A percentile compares a stretch with the other conserved stretches of the same genome.
phyloP scores from a whole-genome alignment of 2,329 filamentous ascomycete species.

The Bipolaris cookei region DNA sequence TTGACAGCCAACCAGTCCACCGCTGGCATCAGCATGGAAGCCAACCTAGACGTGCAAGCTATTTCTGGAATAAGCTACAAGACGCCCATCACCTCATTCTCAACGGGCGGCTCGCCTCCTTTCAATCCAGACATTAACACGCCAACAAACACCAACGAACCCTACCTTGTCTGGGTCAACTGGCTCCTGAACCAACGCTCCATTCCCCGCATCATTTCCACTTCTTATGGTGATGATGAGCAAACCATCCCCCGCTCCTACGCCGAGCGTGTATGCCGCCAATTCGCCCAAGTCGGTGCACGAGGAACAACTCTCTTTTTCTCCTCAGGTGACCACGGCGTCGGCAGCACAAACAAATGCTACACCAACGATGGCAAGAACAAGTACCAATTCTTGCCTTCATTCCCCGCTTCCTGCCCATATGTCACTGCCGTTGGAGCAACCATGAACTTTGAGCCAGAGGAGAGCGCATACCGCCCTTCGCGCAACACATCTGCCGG shows the following conservation, averaged over 20 bases:
- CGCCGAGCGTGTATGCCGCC: slow-evolving; percentile 65
- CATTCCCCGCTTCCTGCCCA: slow-evolving; percentile 71
- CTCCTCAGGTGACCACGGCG: slow-evolving; percentile 66
- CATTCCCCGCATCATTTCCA: slow-evolving; percentile 68
- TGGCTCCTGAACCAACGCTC: slow-evolving; percentile 63
- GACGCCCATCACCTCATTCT: slow-evolving; percentile 64
- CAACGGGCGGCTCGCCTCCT: slow-evolving; percentile 63
- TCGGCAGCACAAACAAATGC: slow-evolving; percentile 61
- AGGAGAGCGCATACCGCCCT: slow-evolving; percentile 55
- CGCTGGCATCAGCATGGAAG: slow-evolving; percentile 58
- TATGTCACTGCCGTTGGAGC: slow-evolving; percentile 72
- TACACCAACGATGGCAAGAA: slow-evolving; percentile 65
- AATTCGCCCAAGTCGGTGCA: slow-evolving; percentile 70
- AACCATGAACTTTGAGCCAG: slow-evolving; percentile 61
- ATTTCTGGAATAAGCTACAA: slow-evolving; percentile 62
- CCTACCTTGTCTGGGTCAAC: slow-evolving; percentile 68
- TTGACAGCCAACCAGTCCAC: slow-evolving; percentile 43
- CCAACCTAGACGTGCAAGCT: slow-evolving; percentile 69
- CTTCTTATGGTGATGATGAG: slow-evolving; percentile 72
- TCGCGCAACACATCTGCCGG: slow-evolving; percentile 38
- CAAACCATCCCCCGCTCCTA: slow-evolving; percentile 67
- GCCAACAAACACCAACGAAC: slow-evolving; percentile 67
- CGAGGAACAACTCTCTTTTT: slow-evolving; percentile 71
- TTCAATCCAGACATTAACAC: slow-evolving; percentile 58
- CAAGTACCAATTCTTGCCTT: slow-evolving; percentile 62